phyloP scores from a whole-genome alignment of 1,284 basidiomycete species.

The Puccinia triticina region DNA sequence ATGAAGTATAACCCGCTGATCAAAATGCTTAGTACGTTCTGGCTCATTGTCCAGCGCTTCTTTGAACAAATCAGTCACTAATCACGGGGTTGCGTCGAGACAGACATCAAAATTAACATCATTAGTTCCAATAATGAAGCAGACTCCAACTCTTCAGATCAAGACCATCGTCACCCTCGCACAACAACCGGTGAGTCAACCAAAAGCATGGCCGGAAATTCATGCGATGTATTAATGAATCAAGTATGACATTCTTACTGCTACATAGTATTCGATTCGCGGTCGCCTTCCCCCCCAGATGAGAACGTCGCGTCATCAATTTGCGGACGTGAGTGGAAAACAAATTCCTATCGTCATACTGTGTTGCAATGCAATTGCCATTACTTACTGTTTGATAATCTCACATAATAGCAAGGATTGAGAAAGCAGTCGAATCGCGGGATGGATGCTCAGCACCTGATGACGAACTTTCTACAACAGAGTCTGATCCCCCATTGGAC shows the following conservation, averaged over 20 bases:
- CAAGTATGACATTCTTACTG: too few relatives aligned
- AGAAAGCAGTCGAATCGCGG: background rate
- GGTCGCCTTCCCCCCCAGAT: background rate
- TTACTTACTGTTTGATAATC: background rate
- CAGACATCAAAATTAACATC: constrained; percentile 38
- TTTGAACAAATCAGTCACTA: background rate
- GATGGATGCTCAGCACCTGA: background rate
- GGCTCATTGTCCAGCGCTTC: background rate
- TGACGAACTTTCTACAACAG: constrained; percentile 5
- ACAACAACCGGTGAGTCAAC: background rate
- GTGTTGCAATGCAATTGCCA: background rate
- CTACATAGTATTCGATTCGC: background rate
- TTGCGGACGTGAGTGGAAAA: background rate
- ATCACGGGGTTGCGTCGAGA: background rate
- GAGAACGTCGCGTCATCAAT: background rate
- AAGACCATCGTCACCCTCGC: background rate
- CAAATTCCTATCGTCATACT: background rate
- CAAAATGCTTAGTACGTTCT: constrained; percentile 37
- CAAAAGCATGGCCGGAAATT: background rate
- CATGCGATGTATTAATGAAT: background rate
- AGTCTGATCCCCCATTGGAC: background rate
- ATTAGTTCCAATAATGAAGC: constrained; percentile 14
- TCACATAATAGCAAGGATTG: background rate
- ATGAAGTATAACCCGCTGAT: constrained; percentile 47
- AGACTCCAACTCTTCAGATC: background rate